These are phyloP conservation scores for Dendryphion nanum DNA, from an alignment of 2,329 filamentous ascomycete genomes.

Conservation along the genomic window DNA sequence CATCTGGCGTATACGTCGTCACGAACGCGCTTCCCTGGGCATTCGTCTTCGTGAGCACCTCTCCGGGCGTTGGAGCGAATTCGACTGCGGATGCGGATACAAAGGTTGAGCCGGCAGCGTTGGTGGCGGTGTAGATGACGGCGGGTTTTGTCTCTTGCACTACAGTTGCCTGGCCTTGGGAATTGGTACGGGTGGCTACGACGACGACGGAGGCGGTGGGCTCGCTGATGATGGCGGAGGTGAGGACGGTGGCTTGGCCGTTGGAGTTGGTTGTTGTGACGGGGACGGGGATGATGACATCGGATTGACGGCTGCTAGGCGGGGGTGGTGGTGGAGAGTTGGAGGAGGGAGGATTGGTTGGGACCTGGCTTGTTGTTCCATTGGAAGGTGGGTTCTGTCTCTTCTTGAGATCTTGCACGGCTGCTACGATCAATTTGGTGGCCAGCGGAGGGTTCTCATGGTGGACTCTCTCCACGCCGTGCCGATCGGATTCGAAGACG, in stretches of 20 bases:
- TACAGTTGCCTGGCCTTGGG: slow-evolving; percentile 35
- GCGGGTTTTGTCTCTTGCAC: slow-evolving; percentile 39
- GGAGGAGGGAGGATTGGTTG: slow-evolving; percentile 1
- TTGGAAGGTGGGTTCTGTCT: slow-evolving; percentile 36
- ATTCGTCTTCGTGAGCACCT: slow-evolving; percentile 46
- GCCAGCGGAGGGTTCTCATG: slow-evolving; percentile 61
- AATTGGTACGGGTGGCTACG: slow-evolving; percentile 41
- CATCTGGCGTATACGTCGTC: slow-evolving; percentile 48
- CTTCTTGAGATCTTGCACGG: slow-evolving; percentile 50
- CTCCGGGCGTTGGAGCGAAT: slow-evolving; percentile 34
- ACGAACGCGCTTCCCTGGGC: slow-evolving; percentile 40
- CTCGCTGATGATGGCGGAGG: slow-evolving; percentile 41
- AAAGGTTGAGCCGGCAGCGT: slow-evolving; percentile 39
- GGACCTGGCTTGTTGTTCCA: slow-evolving; percentile 9
- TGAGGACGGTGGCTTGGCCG: slow-evolving; percentile 36
- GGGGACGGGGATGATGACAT: slow-evolving; percentile 41
- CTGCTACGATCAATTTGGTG: slow-evolving; percentile 62
- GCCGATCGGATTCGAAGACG: slow-evolving; percentile 63
- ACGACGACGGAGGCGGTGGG: slow-evolving; percentile 40
- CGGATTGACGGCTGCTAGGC: slow-evolving; percentile 13
- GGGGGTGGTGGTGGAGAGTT: slow-evolving; percentile 7
- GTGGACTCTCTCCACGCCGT: slow-evolving; percentile 63
- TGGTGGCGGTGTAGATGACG: slow-evolving; percentile 38
- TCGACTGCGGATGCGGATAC: slow-evolving; percentile 33
- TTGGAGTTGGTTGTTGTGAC: slow-evolving; percentile 39